Evolutionary conservation across 805 yeast genomes (phyloP), one percentile per base, ranked within the genome.

Genomic region (Candida koratica): DNA sequence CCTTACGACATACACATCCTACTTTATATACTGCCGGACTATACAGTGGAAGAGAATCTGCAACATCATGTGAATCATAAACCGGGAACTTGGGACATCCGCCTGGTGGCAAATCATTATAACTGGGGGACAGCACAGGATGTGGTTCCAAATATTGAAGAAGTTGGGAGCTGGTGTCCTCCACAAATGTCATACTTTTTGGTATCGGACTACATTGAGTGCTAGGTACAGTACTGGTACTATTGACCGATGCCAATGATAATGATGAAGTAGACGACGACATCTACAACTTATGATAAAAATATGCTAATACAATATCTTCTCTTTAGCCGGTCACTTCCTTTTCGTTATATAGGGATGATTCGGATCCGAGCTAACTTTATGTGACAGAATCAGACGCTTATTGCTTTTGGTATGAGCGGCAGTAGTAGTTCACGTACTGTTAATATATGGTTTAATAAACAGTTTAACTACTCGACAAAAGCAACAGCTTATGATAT

Each of bases 1-100:
- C 50, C 52, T 88, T 89, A 48, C 88, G 66, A 5, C 73, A 54
- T 1, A 81, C 69, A 1, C 73, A 49, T 0, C 85, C 80, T 3
- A 77, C 51, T 36, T 77, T 73, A 46, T 76, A 70, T 1, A 83
- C 76, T 0, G 94, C 71, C 0, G 96, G 83, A 0, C 71, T 34
- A 54, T 86, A 85, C 0, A 41, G 37, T 1, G 97, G 97, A 5
- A 84, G 71, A 2, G 19, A 25, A 30, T 77, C 35, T 17, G 11
- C 4, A 11, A 14, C 17, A 12, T 15, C 10, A 16, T 19, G 25
- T 4, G 8, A 20, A 24, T 41, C 33, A 13, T 39, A 25, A 3
- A 64, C 50, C 0, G 69, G 67, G 39, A 46, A 66, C 38, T 52
- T 51, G 12, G 72, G 72, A 40, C 69, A 64, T 2, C 72, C 72